These are phyloP conservation scores for Trametes sanguinea DNA, from an alignment of 768 basidiomycete genomes.

Conservation along the genomic window DNA sequence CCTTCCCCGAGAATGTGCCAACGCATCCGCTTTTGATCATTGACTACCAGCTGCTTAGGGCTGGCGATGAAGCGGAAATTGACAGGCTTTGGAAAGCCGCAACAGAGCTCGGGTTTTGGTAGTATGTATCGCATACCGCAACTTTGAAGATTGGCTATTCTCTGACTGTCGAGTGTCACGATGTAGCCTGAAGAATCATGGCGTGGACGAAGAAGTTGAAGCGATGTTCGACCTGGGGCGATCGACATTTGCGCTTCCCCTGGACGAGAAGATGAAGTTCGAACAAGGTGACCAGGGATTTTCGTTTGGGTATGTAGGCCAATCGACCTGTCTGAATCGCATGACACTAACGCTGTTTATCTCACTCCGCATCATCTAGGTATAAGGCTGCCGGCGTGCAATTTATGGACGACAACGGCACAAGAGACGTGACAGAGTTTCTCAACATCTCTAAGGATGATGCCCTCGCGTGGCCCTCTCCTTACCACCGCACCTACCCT, in stretches of 20 bases:
- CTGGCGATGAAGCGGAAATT: conserved; percentile 40
- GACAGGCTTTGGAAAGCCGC: conserved; percentile 51
- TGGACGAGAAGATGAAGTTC: conserved; percentile 45
- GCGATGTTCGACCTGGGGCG: conserved; percentile 47
- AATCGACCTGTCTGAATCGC: not conserved
- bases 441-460: conserved; percentile 41
- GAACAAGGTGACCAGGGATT: conserved; percentile 45
- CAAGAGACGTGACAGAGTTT: conserved; percentile 37
- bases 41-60: conserved; percentile 43
- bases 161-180: not conserved
- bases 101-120: conserved; percentile 55
- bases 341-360: not conserved
- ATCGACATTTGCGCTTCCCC: conserved; percentile 41
- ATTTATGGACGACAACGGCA: conserved; percentile 37
- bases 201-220: conserved; percentile 37
- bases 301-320: conserved; percentile 39
- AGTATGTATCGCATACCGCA: conserved; percentile 37
- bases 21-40: conserved; percentile 50
- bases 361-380: conserved; percentile 7
- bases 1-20: conserved; percentile 48
- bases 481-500: conserved; percentile 38
- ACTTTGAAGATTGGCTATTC: not conserved
- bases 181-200: conserved; percentile 46
- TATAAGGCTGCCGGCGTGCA: conserved; percentile 37
- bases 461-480: conserved; percentile 35